A percentile compares a stretch with the other conserved stretches of the same genome.
Conservation (phyloP, 345 rosid species). For the Psidium friedrichsthalianum region DNA sequence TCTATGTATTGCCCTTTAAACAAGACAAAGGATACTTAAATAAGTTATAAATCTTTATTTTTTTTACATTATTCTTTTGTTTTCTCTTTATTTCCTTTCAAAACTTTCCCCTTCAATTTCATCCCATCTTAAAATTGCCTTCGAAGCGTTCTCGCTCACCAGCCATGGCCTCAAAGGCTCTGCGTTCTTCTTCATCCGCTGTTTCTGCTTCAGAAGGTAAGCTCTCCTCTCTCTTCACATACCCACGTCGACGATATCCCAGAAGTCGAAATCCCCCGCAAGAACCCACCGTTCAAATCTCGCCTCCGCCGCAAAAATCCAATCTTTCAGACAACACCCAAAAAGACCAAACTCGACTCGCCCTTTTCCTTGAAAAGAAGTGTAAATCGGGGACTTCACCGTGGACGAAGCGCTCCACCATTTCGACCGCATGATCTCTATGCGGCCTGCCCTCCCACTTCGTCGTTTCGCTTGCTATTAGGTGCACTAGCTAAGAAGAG, state of each 20-base stretch:
- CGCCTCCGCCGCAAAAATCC: neutral
- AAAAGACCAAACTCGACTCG: neutral
- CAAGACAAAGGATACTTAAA: neutral
- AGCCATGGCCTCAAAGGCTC: neutral
- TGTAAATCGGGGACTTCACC: constrained; percentile 7
- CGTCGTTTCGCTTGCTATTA: constrained; percentile 7
- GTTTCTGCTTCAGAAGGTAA: constrained; percentile 1
- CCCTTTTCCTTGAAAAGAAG: neutral
- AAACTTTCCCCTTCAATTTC: too few relatives aligned
- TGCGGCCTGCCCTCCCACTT: neutral
- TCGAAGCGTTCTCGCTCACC: neutral
- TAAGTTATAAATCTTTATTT: neutral
- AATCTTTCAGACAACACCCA: neutral
- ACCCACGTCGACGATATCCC: neutral
- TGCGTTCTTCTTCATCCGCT: neutral
- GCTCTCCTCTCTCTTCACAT: constrained; percentile 3
- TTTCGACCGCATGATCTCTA: constrained; percentile 13
- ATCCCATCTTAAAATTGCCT: neutral
- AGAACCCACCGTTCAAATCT: neutral
- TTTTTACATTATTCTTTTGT: too few relatives aligned
- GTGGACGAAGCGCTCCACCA: constrained; percentile 13
- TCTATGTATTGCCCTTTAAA: neutral
- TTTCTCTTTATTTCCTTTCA: too few relatives aligned
- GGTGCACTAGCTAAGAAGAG: constrained; percentile 10
- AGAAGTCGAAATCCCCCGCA: neutral